A percentile compares a stretch with the other conserved stretches of the same genome.
Conservation (phyloP, 2,329 filamentous ascomycete species). For the Pseudogymnoascus sp. region DNA sequence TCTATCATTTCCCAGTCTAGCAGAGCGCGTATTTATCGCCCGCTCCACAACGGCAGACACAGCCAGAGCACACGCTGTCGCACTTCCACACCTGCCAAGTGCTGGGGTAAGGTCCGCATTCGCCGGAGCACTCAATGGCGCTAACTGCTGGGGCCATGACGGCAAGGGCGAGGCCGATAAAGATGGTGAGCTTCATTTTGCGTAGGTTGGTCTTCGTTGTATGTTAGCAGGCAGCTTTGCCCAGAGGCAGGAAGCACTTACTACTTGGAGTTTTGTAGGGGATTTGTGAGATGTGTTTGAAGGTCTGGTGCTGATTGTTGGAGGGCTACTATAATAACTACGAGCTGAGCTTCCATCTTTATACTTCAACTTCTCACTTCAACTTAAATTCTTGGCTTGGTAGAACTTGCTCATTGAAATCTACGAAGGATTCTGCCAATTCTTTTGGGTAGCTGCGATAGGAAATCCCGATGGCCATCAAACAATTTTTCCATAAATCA, state of each 20-base stretch:
- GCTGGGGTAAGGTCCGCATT: background rate
- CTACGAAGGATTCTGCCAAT: background rate
- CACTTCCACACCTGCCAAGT: background rate
- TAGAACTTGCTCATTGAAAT: background rate
- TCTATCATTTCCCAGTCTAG: background rate
- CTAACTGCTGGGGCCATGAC: background rate
- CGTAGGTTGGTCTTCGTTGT: background rate
- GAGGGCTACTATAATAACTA: background rate
- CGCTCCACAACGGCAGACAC: background rate
- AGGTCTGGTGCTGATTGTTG: background rate
- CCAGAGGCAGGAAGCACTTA: background rate
- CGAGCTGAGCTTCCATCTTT: background rate
- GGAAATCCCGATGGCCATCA: background rate
- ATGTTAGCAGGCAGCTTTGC: background rate
- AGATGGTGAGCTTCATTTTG: background rate
- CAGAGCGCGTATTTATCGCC: background rate
- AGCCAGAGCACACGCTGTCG: background rate
- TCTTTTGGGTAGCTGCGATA: background rate
- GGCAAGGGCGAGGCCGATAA: background rate
- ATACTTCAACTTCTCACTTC: background rate
- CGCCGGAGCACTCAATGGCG: background rate
- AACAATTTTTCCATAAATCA: background rate
- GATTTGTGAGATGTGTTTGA: background rate
- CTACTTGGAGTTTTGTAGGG: background rate
- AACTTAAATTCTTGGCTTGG: background rate